These are phyloP conservation scores for Erysiphe neolycopersici DNA, from an alignment of 2,329 filamentous ascomycete species.

Conservation along the genomic window DNA sequence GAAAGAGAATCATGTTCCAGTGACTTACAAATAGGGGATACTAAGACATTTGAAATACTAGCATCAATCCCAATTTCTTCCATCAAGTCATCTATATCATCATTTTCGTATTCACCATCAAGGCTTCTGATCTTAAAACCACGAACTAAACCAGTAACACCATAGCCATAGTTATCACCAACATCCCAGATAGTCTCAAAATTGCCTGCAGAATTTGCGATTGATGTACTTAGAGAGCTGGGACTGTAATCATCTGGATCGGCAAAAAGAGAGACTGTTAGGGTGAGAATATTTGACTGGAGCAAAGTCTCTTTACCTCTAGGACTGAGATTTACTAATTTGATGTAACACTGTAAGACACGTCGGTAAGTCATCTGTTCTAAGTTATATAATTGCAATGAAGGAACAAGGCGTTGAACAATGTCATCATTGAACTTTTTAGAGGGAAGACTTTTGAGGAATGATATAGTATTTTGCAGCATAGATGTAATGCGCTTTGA, in stretches of 20 bases:
- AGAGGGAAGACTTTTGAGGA: slow-evolving; percentile 57
- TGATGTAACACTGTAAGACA: slow-evolving; percentile 84
- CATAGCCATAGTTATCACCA: slow-evolving; percentile 81
- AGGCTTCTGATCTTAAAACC: slow-evolving; percentile 48
- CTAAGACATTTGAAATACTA: slow-evolving; percentile 30
- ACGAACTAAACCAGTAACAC: slow-evolving; percentile 60
- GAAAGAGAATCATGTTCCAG: slow-evolving; percentile 72
- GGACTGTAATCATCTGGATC: slow-evolving; percentile 74
- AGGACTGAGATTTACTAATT: slow-evolving; percentile 69
- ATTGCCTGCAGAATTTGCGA: slow-evolving; percentile 65
- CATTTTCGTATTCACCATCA: slow-evolving; percentile 37
- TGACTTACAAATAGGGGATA: slow-evolving; percentile 54
- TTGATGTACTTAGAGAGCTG: slow-evolving; percentile 66
- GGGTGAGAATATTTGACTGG: slow-evolving; percentile 71
- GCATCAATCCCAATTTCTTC: slow-evolving; percentile 32
- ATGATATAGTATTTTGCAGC: slow-evolving; percentile 82
- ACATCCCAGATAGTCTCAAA: slow-evolving; percentile 94
- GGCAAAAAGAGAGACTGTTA: slow-evolving; percentile 76
- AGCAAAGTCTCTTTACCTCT: slow-evolving; percentile 65
- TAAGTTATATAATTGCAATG: slow-evolving; percentile 68
- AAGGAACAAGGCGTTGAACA: slow-evolving; percentile 55
- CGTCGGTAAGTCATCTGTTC: slow-evolving; percentile 81
- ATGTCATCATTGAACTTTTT: slow-evolving; percentile 76
- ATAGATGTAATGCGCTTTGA: slow-evolving; percentile 79
- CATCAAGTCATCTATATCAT: slow-evolving; percentile 22